phyloP scores from a whole-genome alignment of 108 stramenopile genomes.

The Pseudonitzschia delicatissima region DNA sequence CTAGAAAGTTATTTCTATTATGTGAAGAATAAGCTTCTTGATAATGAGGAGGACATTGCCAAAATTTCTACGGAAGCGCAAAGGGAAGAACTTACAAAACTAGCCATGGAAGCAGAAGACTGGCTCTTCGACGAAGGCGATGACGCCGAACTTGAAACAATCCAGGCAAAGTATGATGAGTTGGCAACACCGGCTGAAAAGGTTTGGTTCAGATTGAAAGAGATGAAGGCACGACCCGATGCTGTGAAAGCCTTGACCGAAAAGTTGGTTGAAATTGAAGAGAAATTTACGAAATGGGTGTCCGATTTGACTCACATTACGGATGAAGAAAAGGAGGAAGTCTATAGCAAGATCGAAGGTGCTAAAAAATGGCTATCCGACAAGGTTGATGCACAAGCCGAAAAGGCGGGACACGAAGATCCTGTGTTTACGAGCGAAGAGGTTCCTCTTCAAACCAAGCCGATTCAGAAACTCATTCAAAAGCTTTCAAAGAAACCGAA shows the following conservation, averaged over 20 bases:
- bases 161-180: slow-evolving; percentile 77
- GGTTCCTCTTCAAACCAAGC: slow-evolving; percentile 70
- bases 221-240: slow-evolving; percentile 77
- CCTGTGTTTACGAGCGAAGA: slow-evolving; percentile 84
- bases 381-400: slow-evolving; percentile 67
- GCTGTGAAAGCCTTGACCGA: slow-evolving; percentile 65
- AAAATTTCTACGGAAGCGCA: slow-evolving; percentile 93
- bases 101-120: slow-evolving; percentile 83
- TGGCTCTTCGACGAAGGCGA: slow-evolving; percentile 98
- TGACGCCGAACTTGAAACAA: slow-evolving; percentile 81
- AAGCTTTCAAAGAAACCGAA: slow-evolving; percentile 82
- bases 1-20: slow-evolving; percentile 92
- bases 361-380: slow-evolving; percentile 77
- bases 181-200: slow-evolving; percentile 81
- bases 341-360: slow-evolving; percentile 66
- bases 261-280: slow-evolving; percentile 61
- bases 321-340: slow-evolving; percentile 87
- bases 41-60: slow-evolving; percentile 76
- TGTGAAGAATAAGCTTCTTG: slow-evolving; percentile 81
- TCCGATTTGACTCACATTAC: slow-evolving; percentile 84
- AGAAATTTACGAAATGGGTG: slow-evolving; percentile 86
- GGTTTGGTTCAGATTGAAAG: slow-evolving; percentile 77
- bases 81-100: slow-evolving; percentile 73
- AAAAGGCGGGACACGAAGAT: slow-evolving; percentile 66
- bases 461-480: slow-evolving; percentile 57